These are phyloP conservation scores for Podospora australis DNA, from an alignment of 495 filamentous ascomycete species.

Conservation along the genomic window DNA sequence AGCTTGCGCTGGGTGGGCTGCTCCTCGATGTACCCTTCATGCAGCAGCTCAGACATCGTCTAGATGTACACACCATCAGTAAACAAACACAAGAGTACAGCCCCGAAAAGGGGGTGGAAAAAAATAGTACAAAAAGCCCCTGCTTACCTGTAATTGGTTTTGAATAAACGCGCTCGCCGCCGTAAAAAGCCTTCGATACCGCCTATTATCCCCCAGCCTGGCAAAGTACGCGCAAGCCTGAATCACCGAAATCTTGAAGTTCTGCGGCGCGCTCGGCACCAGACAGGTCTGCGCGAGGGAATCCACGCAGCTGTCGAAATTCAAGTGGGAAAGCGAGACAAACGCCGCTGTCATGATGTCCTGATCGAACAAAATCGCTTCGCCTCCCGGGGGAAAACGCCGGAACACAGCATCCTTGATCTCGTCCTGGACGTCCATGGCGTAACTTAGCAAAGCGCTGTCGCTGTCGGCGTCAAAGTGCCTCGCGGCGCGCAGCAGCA, in stretches of 20 bases:
- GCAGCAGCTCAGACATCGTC: slow-evolving; percentile 35
- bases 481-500: slow-evolving; percentile 51
- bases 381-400: slow-evolving; percentile 38
- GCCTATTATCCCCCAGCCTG: slow-evolving; percentile 39
- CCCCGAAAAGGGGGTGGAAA: neutral
- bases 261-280: slow-evolving; percentile 46
- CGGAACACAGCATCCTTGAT: slow-evolving; percentile 57
- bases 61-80: neutral
- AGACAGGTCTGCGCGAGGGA: slow-evolving; percentile 48
- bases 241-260: slow-evolving; percentile 55
- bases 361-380: slow-evolving; percentile 45
- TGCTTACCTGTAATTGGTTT: slow-evolving; percentile 43
- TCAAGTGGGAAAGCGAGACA: slow-evolving; percentile 53
- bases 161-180: slow-evolving; percentile 50
- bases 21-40: slow-evolving; percentile 37
- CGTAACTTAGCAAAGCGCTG: slow-evolving; percentile 55
- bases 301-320: slow-evolving; percentile 49
- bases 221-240: slow-evolving; percentile 52
- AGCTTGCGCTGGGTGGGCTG: slow-evolving; percentile 33
- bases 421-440: slow-evolving; percentile 60
- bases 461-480: slow-evolving; percentile 56
- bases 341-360: slow-evolving; percentile 59
- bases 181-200: slow-evolving; percentile 48
- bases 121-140: neutral
- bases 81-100: neutral